Evolutionary conservation across 805 yeast species (phyloP).

Genomic region (Pichia scutulata): DNA sequence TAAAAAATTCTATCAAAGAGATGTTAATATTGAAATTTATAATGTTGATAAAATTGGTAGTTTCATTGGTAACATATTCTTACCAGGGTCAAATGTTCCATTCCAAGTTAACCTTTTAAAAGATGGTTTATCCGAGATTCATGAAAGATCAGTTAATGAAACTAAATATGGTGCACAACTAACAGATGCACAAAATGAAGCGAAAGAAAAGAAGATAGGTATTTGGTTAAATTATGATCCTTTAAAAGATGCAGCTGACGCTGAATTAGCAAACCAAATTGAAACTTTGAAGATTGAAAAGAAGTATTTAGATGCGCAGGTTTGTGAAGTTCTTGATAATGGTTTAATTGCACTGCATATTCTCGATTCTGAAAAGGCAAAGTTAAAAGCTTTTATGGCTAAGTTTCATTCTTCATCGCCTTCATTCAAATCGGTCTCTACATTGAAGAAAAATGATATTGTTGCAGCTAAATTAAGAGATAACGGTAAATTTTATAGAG

Average conservation of each 20-base stretch:
- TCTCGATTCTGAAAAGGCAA: constrained; percentile 31
- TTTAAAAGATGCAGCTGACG: constrained; percentile 27
- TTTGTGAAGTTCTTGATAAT: constrained; percentile 38
- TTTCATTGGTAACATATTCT: constrained; percentile 63
- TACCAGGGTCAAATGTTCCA: constrained; percentile 44
- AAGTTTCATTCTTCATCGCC: constrained; percentile 34
- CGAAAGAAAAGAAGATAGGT: constrained; percentile 49
- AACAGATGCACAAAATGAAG: constrained; percentile 53
- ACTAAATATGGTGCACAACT: constrained; percentile 50
- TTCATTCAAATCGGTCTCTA: constrained; percentile 30
- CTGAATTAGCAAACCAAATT: constrained; percentile 13
- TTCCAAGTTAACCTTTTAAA: constrained; percentile 50
- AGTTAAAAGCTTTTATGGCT: constrained; percentile 38
- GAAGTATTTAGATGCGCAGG: constrained; percentile 43
- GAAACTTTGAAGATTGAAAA: constrained; percentile 23
- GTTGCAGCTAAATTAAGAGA: constrained; percentile 49
- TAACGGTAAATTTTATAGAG: constrained; percentile 53
- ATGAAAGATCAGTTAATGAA: constrained; percentile 54
- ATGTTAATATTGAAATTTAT: constrained; percentile 60
- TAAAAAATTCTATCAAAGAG: constrained; percentile 58
- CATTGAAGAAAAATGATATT: constrained; percentile 41
- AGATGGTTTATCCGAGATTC: constrained; percentile 58
- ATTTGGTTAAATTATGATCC: constrained; percentile 59
- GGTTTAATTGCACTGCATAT: constrained; percentile 43
- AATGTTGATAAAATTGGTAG: constrained; percentile 74